Base-by-base conservation (phyloP, 164 flowering plant genomes). In the Protea cynaroides region DNA sequence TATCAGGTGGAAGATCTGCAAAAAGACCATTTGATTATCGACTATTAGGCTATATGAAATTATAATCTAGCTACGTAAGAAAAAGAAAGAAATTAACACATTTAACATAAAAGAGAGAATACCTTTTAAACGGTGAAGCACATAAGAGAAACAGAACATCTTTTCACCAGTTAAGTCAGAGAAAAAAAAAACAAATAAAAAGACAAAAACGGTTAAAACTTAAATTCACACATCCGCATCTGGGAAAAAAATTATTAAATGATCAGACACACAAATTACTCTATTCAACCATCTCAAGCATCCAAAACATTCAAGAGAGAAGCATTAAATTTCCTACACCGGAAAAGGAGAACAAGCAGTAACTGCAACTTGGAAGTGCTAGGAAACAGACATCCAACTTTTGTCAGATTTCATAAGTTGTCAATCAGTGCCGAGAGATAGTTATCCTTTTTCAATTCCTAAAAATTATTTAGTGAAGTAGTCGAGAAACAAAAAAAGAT, bases 1-100 rank as follows among this genome's bases (percentile, higher is more conserved):
- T 74, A 29, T 74, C 80, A 77, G 71, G 71, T 58, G 80, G 80
- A 24, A 77, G 72, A 65, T 77, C 80, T 77, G 61, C 59, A 71
- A 24, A 47, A 68, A 56, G 40, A 60, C 14, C 58, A 47, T 47
- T 57, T 34, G 13, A 22, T 58, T 18, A 66, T 25, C 57, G 4
- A 9, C 46, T 40, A 40, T 12, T 8, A 40, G 14, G 46, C 46
- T 40, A 4, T 40, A 29, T 2, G 34, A 29, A 29, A 2, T 3
- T 29, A 29, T 3, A 3, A 29, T 29, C 34, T 29, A 2, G 34
- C 34, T 29, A 29, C 5, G 34, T 29, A 29, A 29, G 34, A 29
- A 29, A 29, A 29, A 29, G 34, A 29, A 29, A 29, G 34, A 29
- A 29, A 29, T 5, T 29, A 29, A 29, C 2, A 29, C 2, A 29